A percentile compares a stretch with the other conserved stretches of the same genome.
Conservation (phyloP, 1,139 yeast species). For the Sugiyamaella castrensis region DNA sequence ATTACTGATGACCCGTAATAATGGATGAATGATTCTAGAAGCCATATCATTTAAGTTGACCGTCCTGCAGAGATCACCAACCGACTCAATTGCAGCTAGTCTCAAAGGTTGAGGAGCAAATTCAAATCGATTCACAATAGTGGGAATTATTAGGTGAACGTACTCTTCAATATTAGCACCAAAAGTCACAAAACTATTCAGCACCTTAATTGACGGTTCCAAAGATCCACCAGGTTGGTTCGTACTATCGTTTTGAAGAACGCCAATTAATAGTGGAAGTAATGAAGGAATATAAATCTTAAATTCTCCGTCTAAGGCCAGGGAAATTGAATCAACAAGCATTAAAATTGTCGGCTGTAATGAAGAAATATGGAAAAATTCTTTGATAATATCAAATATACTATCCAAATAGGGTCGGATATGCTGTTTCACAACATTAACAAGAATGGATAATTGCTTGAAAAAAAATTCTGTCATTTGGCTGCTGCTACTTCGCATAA, state of each 20-base stretch:
- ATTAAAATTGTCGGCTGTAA: slow-evolving; percentile 77
- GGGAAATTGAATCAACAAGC: slow-evolving; percentile 78
- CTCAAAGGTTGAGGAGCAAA: slow-evolving; percentile 56
- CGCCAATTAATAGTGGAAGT: slow-evolving; percentile 69
- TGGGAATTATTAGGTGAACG: slow-evolving; percentile 80
- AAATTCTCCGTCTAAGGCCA: slow-evolving; percentile 89
- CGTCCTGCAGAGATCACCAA: slow-evolving; percentile 75
- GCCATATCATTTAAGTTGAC: slow-evolving; percentile 85
- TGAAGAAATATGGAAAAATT: slow-evolving; percentile 64
- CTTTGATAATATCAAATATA: slow-evolving; percentile 73
- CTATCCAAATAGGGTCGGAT: slow-evolving; percentile 77
- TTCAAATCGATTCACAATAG: slow-evolving; percentile 77
- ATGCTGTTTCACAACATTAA: slow-evolving; percentile 83
- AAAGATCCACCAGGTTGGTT: slow-evolving; percentile 47
- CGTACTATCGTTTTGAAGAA: slow-evolving; percentile 68
- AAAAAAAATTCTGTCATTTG: slow-evolving; percentile 85
- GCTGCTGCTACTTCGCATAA: slow-evolving; percentile 80
- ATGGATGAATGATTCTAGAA: slow-evolving; percentile 83
- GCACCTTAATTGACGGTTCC: slow-evolving; percentile 68
- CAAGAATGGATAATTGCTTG: slow-evolving; percentile 79
- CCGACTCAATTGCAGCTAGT: slow-evolving; percentile 74
- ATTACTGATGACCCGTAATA: slow-evolving; percentile 64
- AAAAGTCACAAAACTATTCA: slow-evolving; percentile 83
- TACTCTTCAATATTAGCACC: slow-evolving; percentile 88
- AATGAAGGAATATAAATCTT: slow-evolving; percentile 77